Evolutionary conservation across 2,329 filamentous ascomycete genomes (phyloP).

Genomic region (Fusarium pseudocircinatum): DNA sequence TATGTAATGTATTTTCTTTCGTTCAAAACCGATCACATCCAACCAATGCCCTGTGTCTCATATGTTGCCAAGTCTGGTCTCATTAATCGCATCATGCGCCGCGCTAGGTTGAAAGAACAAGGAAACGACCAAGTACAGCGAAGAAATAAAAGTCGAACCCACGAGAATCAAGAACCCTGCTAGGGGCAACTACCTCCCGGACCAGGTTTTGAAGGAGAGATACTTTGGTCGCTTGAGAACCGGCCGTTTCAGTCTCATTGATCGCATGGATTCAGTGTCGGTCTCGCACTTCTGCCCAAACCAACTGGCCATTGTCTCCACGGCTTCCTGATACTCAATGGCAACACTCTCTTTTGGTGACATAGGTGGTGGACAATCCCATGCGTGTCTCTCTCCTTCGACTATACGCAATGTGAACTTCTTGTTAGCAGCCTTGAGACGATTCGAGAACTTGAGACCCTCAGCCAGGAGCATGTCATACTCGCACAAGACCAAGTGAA

Average conservation of each 20-base stretch:
- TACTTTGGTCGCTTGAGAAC: constrained; percentile 46
- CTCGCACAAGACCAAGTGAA: constrained; percentile 71
- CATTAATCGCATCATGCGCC: constrained; percentile 22
- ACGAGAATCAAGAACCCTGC: neutral
- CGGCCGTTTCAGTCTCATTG: constrained; percentile 47
- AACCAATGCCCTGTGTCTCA: neutral
- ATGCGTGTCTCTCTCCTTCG: constrained; percentile 57
- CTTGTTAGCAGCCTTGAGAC: constrained; percentile 55
- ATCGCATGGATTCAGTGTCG: constrained; percentile 49
- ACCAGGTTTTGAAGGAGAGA: constrained; percentile 47
- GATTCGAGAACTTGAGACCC: constrained; percentile 68
- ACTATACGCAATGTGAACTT: constrained; percentile 55
- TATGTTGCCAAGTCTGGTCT: constrained; percentile 8
- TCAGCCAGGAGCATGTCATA: constrained; percentile 72
- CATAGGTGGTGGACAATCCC: constrained; percentile 59
- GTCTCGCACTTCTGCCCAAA: constrained; percentile 51
- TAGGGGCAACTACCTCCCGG: constrained; percentile 40
- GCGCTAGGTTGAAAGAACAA: constrained; percentile 17
- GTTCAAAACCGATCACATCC: neutral
- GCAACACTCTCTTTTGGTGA: constrained; percentile 55
- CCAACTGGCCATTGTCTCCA: constrained; percentile 54
- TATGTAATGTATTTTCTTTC: constrained; percentile 9
- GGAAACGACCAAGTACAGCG: neutral
- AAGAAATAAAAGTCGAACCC: neutral
- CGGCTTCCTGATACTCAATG: constrained; percentile 58